These are phyloP conservation scores for Pseudevernia furfuracea DNA, from an alignment of 495 filamentous ascomycete genomes.

Conservation along the genomic window DNA sequence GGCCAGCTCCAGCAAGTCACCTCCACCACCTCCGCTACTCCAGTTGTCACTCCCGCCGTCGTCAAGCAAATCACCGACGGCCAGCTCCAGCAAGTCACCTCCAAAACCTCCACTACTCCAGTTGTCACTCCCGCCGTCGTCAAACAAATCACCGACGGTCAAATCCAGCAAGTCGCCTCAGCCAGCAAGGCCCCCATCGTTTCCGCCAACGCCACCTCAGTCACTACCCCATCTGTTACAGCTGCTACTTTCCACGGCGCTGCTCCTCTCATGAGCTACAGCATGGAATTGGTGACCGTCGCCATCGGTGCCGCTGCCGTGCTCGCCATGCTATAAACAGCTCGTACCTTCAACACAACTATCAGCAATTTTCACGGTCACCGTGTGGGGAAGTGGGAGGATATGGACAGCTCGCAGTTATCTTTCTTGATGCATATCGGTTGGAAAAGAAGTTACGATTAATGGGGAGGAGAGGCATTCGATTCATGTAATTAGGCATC, in stretches of 20 bases:
- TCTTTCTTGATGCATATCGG: constrained; percentile 16
- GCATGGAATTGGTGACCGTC: constrained; percentile 32
- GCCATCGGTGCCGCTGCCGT: constrained; percentile 41
- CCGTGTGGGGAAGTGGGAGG: background rate
- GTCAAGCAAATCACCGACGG: constrained; percentile 22
- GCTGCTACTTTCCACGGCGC: constrained; percentile 29
- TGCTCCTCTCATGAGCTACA: constrained; percentile 32
- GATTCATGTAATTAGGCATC: constrained; percentile 25
- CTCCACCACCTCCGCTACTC: constrained; percentile 20
- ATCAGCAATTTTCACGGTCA: background rate
- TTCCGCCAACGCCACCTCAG: constrained; percentile 22
- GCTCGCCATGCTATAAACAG: constrained; percentile 37
- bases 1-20: constrained; percentile 28
- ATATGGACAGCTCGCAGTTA: background rate
- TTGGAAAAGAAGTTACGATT: constrained; percentile 10
- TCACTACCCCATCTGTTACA: constrained; percentile 13
- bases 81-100: constrained; percentile 23
- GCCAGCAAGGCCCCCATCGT: constrained; percentile 16
- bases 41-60: constrained; percentile 17
- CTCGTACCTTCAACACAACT: background rate
- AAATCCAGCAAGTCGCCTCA: constrained; percentile 21
- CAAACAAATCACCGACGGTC: constrained; percentile 18
- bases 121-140: constrained; percentile 6
- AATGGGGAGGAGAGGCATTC: constrained; percentile 20
- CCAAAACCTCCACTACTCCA: constrained; percentile 23